These are phyloP conservation scores for Blastocystis sp. DNA, from an alignment of 352 stramenopile genomes.

Conservation along the genomic window DNA sequence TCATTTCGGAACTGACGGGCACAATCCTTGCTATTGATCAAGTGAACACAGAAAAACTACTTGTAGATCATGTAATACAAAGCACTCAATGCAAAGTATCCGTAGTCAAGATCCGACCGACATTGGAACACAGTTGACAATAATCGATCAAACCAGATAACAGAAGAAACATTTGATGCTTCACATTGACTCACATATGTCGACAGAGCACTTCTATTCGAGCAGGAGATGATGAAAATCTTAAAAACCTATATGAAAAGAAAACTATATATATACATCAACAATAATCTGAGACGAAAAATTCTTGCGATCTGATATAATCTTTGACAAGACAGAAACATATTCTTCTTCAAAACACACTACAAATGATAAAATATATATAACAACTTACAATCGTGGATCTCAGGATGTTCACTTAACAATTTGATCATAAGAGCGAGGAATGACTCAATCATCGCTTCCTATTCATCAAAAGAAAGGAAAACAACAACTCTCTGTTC, in stretches of 20 bases:
- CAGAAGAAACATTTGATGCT: neutral
- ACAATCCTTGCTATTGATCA: neutral
- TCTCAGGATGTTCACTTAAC: neutral
- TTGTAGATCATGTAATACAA: conserved; percentile 66
- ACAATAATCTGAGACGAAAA: conserved; percentile 10
- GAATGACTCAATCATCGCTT: neutral
- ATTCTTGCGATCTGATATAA: conserved; percentile 16
- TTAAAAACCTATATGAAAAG: neutral
- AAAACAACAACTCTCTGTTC: neutral
- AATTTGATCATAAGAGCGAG: neutral
- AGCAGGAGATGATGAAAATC: conserved; percentile 29
- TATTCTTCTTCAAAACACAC: conserved; percentile 63
- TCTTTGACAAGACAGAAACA: neutral
- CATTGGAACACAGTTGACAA: conserved; percentile 49
- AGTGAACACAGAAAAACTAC: neutral
- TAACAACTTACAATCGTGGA: conserved; percentile 21
- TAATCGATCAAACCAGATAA: conserved; percentile 16
- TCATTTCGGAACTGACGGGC: conserved; percentile 28
- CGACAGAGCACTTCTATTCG: neutral
- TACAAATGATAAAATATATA: neutral
- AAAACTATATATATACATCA: neutral
- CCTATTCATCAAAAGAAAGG: neutral
- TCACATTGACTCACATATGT: neutral
- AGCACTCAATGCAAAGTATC: neutral
- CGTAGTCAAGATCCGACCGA: neutral